Conservation (phyloP, 23 red algal genomes). For the Gracilaria gracilis region DNA sequence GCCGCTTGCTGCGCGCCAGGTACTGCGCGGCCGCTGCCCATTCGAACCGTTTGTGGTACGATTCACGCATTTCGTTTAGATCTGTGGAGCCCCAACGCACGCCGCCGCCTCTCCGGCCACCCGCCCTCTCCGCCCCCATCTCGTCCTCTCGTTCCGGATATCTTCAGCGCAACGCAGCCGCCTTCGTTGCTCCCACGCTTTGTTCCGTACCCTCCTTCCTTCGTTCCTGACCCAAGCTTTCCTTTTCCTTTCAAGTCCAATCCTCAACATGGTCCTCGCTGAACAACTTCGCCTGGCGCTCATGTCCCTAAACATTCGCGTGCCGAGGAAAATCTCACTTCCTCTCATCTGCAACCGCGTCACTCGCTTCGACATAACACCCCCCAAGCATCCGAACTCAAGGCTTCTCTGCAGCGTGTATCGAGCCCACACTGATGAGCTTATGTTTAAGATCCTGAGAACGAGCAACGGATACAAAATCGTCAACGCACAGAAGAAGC, state of each 20-base stretch:
- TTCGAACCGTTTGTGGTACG: background rate
- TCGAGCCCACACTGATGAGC: background rate
- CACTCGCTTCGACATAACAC: background rate
- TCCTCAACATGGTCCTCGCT: background rate
- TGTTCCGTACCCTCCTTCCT: too few species aligned
- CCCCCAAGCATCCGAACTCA: background rate
- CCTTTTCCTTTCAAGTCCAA: too few species aligned
- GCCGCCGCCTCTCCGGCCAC: too few species aligned
- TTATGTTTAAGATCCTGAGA: background rate
- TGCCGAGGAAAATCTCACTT: background rate
- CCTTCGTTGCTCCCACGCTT: too few species aligned
- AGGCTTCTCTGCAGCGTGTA: background rate
- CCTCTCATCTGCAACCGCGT: background rate
- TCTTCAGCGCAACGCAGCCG: too few species aligned
- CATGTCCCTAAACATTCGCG: background rate
- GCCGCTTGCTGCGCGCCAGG: too few species aligned
- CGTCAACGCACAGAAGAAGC: background rate
- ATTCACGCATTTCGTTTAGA: too few species aligned
- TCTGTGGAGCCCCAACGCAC: too few species aligned
- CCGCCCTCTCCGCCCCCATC: too few species aligned
- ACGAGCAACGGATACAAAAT: background rate
- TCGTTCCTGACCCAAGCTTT: too few species aligned
- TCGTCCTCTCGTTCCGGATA: too few species aligned
- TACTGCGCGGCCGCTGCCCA: too few species aligned
- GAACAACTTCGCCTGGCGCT: background rate